Evolutionary conservation across 441 rosid species (phyloP).

Genomic region (Corymbia citriodora): DNA sequence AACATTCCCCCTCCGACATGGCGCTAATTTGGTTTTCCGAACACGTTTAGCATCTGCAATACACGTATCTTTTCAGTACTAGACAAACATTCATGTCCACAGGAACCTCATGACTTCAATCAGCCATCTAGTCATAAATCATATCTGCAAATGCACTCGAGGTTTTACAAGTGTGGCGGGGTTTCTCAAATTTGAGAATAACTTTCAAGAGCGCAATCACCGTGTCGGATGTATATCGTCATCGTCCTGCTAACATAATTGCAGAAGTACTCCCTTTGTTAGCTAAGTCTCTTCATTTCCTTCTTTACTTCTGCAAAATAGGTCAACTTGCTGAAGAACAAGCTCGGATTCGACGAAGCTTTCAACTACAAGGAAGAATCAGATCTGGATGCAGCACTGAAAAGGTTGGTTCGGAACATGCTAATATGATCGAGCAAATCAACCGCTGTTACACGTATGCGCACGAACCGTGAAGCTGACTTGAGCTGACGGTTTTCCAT

Average conservation of each 20-base stretch:
- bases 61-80: no score
- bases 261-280: background rate
- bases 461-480: constrained; percentile 28
- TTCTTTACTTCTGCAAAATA: background rate
- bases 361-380: constrained; percentile 31
- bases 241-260: background rate
- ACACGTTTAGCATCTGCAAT: background rate
- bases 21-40: background rate
- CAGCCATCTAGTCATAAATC: no score
- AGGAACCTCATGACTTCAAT: no score
- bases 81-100: no score
- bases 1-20: background rate
- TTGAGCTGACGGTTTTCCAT: constrained; percentile 13
- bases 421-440: background rate
- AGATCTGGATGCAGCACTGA: constrained; percentile 23
- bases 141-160: no score
- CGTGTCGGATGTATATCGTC: background rate
- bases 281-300: background rate
- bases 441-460: background rate
- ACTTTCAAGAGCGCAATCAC: background rate
- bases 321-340: constrained; percentile 26
- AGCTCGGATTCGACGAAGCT: constrained; percentile 26
- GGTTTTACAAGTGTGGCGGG: no score
- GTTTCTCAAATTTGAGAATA: no score
- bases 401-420: constrained; percentile 4